Conservation (phyloP, 768 basidiomycete species). For the Leccinum sublutescens region DNA sequence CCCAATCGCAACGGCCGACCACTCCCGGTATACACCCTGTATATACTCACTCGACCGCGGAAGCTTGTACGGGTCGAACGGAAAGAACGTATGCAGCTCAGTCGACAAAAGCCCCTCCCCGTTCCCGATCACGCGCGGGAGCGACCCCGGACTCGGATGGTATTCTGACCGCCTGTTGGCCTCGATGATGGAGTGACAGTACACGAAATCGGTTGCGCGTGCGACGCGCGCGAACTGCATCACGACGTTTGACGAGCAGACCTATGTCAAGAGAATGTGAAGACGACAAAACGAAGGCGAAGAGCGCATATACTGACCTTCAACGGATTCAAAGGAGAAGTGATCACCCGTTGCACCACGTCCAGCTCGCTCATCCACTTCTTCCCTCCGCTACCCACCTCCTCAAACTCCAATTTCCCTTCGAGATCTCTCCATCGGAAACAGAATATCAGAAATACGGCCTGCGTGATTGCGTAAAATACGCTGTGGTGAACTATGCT, state of each 20-base stretch:
- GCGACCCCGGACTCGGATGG: slow-evolving; percentile 27
- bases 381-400: slow-evolving; percentile 47
- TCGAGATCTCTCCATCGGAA: slow-evolving; percentile 93
- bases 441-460: slow-evolving; percentile 95
- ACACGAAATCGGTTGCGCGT: slow-evolving; percentile 86
- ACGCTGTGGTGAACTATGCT: slow-evolving; percentile 54
- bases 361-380: slow-evolving; percentile 87
- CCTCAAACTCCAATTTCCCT: slow-evolving; percentile 47
- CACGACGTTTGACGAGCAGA: slow-evolving; percentile 89
- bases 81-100: slow-evolving; percentile 93
- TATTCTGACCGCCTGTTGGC: slow-evolving; percentile 75
- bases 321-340: slow-evolving; percentile 84
- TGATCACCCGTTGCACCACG: slow-evolving; percentile 76
- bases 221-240: slow-evolving; percentile 93
- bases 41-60: slow-evolving; percentile 77
- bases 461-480: slow-evolving; percentile 91
- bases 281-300: neutral
- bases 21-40: slow-evolving; percentile 84
- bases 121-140: slow-evolving; percentile 18
- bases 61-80: slow-evolving; percentile 95
- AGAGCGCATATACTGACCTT: slow-evolving; percentile 37
- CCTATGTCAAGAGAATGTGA: slow-evolving; percentile 40
- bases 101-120: slow-evolving; percentile 44
- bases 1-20: slow-evolving; percentile 73
- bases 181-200: slow-evolving; percentile 91